Conservation (phyloP, 768 basidiomycete genomes). For the Hysterangium stoloniferum region DNA sequence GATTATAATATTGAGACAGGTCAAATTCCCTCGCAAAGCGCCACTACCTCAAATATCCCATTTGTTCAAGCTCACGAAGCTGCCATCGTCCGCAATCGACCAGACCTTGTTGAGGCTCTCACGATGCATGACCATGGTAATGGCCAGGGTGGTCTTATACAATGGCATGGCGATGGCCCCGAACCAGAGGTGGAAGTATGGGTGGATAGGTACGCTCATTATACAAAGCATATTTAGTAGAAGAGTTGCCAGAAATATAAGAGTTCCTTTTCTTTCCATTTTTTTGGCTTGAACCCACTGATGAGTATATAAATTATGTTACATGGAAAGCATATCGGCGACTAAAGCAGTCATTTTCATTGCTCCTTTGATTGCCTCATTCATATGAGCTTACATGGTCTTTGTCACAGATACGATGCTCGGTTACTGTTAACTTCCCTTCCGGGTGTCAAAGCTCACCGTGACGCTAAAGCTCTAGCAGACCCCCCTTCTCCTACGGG, state of each 20-base stretch:
- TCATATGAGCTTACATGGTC: neutral
- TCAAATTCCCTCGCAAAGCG: neutral
- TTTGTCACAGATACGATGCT: slow-evolving; percentile 67
- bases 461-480: slow-evolving; percentile 4
- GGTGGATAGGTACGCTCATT: slow-evolving; percentile 73
- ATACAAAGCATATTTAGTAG: neutral
- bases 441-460: slow-evolving; percentile 18
- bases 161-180: slow-evolving; percentile 21
- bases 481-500: slow-evolving; percentile 42
- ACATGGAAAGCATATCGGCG: slow-evolving; percentile 2
- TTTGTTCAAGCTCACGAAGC: slow-evolving; percentile 73
- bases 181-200: slow-evolving; percentile 37
- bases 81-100: slow-evolving; percentile 45
- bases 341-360: slow-evolving; percentile 16
- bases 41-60: slow-evolving; percentile 18
- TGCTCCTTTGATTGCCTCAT: neutral
- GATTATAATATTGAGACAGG: neutral
- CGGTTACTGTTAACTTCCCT: slow-evolving; percentile 62
- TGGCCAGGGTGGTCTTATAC: slow-evolving; percentile 28
- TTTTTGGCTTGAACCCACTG: neutral
- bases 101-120: slow-evolving; percentile 15
- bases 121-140: slow-evolving; percentile 12
- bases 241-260: neutral
- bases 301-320: neutral
- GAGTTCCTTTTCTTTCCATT: slow-evolving; percentile 17